Conservation (phyloP, 208 protist genomes). For the Trichomonas vaginalis region DNA sequence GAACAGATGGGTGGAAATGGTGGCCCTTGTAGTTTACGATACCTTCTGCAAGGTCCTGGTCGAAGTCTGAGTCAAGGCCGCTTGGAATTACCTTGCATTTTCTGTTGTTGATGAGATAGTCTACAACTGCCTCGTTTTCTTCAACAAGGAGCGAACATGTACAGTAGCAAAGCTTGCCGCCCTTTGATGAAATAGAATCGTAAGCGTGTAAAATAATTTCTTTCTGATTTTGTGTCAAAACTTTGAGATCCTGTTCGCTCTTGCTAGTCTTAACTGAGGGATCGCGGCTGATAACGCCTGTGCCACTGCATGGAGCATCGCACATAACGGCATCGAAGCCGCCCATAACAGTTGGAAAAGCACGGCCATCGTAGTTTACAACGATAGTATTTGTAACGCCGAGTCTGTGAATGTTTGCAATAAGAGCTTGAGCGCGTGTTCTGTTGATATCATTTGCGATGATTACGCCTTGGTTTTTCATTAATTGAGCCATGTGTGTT, state of each 20-base stretch:
- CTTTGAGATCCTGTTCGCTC: slow-evolving; percentile 60
- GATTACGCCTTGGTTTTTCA: slow-evolving; percentile 92
- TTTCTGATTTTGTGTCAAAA: slow-evolving; percentile 70
- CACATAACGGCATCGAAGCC: slow-evolving; percentile 70
- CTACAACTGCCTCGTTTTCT: slow-evolving; percentile 91
- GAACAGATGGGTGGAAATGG: not conserved
- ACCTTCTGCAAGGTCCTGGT: slow-evolving; percentile 34
- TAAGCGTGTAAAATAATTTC: slow-evolving; percentile 86
- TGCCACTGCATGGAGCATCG: slow-evolving; percentile 93
- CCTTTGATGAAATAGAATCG: slow-evolving; percentile 68
- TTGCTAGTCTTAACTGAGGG: slow-evolving; percentile 68
- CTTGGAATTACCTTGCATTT: slow-evolving; percentile 27
- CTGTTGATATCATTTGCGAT: slow-evolving; percentile 91
- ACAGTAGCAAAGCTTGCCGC: slow-evolving; percentile 89
- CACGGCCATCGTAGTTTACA: slow-evolving; percentile 25
- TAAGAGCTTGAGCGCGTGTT: slow-evolving; percentile 71
- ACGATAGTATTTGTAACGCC: slow-evolving; percentile 64
- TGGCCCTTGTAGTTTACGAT: slow-evolving; percentile 33
- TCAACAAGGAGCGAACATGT: slow-evolving; percentile 86
- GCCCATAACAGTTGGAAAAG: slow-evolving; percentile 2
- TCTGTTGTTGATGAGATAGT: slow-evolving; percentile 65
- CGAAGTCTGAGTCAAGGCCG: slow-evolving; percentile 23
- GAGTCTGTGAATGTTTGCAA: slow-evolving; percentile 82
- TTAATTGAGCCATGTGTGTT: slow-evolving; percentile 75
- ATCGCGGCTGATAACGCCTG: slow-evolving; percentile 92